Evolutionary conservation across 768 basidiomycete species (phyloP).

Genomic region (Hortiboletus flavorubellus): DNA sequence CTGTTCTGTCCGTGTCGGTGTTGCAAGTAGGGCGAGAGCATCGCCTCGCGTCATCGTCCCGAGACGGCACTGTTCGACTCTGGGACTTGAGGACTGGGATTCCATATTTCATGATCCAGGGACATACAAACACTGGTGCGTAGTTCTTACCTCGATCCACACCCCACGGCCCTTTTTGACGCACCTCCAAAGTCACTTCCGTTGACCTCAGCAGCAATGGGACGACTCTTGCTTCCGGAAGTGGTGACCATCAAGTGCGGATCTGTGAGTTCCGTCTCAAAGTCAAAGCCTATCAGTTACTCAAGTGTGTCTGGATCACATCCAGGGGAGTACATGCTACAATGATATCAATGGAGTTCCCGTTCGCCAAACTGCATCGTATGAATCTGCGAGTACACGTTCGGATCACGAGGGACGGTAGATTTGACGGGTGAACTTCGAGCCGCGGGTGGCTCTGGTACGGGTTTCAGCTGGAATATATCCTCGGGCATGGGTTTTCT

Average conservation of each 20-base stretch:
- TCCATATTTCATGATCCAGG: constrained; percentile 35
- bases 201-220: constrained; percentile 37
- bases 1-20: constrained; percentile 29
- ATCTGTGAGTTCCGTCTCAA: constrained; percentile 30
- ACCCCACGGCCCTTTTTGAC: constrained; percentile 11
- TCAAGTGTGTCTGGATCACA: constrained; percentile 10
- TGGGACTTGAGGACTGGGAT: constrained; percentile 35
- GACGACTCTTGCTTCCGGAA: constrained; percentile 33
- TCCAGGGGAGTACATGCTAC: constrained; percentile 27
- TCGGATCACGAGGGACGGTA: constrained; percentile 9
- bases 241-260: constrained; percentile 36
- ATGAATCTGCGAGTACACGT: not conserved
- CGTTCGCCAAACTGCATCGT: not conserved
- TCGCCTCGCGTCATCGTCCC: constrained; percentile 36
- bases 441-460: constrained; percentile 3
- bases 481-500: not conserved
- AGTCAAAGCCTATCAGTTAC: constrained; percentile 12
- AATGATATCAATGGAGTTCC: constrained; percentile 15
- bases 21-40: constrained; percentile 33
- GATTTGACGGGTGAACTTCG: constrained; percentile 1
- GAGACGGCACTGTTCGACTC: constrained; percentile 34
- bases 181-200: constrained; percentile 30
- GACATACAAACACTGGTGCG: constrained; percentile 34
- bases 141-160: constrained; percentile 21
- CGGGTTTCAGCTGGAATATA: constrained; percentile 1